Percentiles rank a stretch among this genome's conserved stretches.
phyloP scores from a whole-genome alignment of 352 stramenopile genomes.

The Phytopythium aichiense region DNA sequence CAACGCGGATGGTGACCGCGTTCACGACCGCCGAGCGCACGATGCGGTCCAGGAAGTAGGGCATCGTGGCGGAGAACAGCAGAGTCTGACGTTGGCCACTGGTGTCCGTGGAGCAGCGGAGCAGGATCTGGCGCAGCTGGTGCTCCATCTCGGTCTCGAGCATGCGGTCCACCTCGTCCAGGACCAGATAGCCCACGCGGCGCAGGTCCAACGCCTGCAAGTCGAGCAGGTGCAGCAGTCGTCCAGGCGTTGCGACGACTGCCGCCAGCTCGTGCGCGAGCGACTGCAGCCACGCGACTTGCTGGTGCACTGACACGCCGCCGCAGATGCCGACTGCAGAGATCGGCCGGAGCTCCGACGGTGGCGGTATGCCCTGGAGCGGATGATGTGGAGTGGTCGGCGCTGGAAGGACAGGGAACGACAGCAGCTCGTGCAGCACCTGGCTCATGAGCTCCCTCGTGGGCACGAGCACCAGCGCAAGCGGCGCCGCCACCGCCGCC shows the following conservation, averaged over 20 bases:
- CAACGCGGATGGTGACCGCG: constrained; percentile 91
- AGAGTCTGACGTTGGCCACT: constrained; percentile 63
- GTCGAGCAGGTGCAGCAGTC: constrained; percentile 47
- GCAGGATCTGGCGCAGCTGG: constrained; percentile 94
- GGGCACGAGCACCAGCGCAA: constrained; percentile 91
- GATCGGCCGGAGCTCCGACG: background rate
- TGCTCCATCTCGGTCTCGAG: constrained; percentile 90
- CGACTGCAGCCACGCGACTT: constrained; percentile 35
- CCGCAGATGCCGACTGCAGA: constrained; percentile 44
- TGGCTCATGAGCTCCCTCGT: constrained; percentile 96
- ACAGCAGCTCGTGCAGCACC: constrained; percentile 75
- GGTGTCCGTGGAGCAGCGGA: constrained; percentile 30
- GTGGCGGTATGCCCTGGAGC: background rate
- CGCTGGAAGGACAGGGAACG: constrained; percentile 14
- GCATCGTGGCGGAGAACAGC: constrained; percentile 95
- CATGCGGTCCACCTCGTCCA: constrained; percentile 97
- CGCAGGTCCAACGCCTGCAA: constrained; percentile 22
- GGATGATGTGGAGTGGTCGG: background rate
- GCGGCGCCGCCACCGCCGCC: constrained; percentile 13
- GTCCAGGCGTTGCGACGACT: constrained; percentile 53
- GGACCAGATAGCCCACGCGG: constrained; percentile 56
- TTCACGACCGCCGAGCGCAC: constrained; percentile 91
- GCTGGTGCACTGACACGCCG: constrained; percentile 27
- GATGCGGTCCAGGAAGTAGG: constrained; percentile 86
- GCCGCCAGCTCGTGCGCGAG: constrained; percentile 9